Conservation (phyloP, 106 monocot species). For the Dioscorea dumetorum region DNA sequence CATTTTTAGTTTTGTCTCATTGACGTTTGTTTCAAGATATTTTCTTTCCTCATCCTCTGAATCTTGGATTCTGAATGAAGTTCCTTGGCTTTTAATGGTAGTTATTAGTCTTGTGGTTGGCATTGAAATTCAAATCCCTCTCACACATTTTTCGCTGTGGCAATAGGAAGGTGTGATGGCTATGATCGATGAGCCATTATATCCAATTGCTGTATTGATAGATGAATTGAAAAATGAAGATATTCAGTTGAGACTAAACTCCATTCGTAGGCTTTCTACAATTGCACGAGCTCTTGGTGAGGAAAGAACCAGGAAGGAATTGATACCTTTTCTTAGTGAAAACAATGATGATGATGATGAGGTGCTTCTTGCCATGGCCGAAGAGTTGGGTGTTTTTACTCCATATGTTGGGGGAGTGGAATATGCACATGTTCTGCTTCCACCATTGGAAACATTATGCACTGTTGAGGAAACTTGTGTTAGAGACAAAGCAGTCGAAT, state of each 20-base stretch:
- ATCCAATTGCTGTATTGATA: conserved; percentile 86
- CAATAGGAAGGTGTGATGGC: conserved; percentile 38
- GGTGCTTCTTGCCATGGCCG: conserved; percentile 93
- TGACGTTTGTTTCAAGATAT: too few species aligned
- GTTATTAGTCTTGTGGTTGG: too few species aligned
- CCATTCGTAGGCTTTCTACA: conserved; percentile 79
- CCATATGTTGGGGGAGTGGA: conserved; percentile 90
- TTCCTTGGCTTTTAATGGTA: too few species aligned
- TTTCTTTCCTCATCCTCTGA: too few species aligned
- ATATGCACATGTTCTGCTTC: conserved; percentile 68
- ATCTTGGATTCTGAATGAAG: too few species aligned
- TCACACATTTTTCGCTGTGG: conserved; percentile 7
- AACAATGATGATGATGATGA: conserved; percentile 96
- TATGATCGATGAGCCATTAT: conserved; percentile 81
- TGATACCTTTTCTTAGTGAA: conserved; percentile 89
- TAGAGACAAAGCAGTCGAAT: conserved; percentile 86
- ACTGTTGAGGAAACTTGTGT: conserved; percentile 94
- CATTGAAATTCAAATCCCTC: too few species aligned
- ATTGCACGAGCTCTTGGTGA: conserved; percentile 93
- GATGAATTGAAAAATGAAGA: conserved; percentile 96
- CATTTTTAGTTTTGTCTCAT: too few species aligned
- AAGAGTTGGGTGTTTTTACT: conserved; percentile 81
- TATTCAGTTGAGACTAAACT: conserved; percentile 82
- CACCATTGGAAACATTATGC: conserved; percentile 81
- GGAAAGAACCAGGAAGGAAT: conserved; percentile 85